Base-by-base conservation (phyloP, 495 filamentous ascomycete genomes). In the Penicillium soppii region DNA sequence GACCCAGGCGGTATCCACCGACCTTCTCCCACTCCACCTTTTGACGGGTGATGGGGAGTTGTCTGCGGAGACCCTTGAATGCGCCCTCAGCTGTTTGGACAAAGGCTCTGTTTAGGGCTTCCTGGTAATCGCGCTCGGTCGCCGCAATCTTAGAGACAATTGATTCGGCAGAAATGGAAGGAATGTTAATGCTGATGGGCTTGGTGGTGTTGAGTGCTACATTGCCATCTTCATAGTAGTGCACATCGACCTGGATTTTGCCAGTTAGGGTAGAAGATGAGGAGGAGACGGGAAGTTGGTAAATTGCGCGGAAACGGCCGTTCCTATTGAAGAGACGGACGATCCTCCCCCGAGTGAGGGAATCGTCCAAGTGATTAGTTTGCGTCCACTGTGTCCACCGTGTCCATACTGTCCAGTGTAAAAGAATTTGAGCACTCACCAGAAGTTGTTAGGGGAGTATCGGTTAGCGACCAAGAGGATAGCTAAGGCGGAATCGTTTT, bases 21-120 rank as follows among this genome's bases (percentile, higher is more conserved):
- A 99, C 90, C 77, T 96, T 97, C 70, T 99, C 94, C 95, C 95
- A 99, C 71, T 97, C 94, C 44, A 99, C 90, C 80, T 96, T 97
- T 77, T 99, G 95, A 67, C 95, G 83, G 50, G 94, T 97, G 33
- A 99, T 88, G 7, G 95, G 95, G 63, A 99, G 73, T 69, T 97
- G 95, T 67, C 95, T 81, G 58, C 95, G 81, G 61, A 99, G 74
- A 10, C 83, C 81, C 83, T 97, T 97, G 73, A 99, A 99, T 4
- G 89, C 86, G 2, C 91, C 92, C 75, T 99, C 94, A 59, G 89
- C 90, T 67, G 97, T 76, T 51, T 77, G 83, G 7, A 82, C 84
- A 67, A 99, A 99, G 3, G 89, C 92, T 58, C 83, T 76, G 73
- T 97, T 97, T 58, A 99, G 74, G 54, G 96, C 90, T 72, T 96